Percentiles rank a stretch among this genome's conserved stretches.
Conservation (phyloP, 75 land plant species). For the Picea glauca region DNA sequence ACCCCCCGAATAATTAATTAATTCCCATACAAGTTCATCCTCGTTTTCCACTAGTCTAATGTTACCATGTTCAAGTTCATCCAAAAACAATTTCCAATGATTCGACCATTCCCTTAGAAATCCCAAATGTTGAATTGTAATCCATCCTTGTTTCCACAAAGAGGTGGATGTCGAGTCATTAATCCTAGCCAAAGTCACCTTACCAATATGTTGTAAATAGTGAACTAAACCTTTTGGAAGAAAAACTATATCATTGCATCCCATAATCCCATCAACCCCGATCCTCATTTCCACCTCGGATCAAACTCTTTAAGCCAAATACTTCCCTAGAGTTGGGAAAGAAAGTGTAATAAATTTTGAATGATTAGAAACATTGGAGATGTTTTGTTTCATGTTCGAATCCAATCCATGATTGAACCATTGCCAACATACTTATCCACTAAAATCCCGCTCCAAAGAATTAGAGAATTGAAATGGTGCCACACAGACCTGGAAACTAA, state of each 20-base stretch:
- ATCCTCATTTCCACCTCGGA: neutral
- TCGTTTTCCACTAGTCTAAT: neutral
- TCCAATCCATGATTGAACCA: neutral
- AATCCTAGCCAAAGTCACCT: neutral
- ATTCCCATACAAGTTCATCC: neutral
- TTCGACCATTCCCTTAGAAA: too few relatives aligned
- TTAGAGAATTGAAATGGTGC: neutral
- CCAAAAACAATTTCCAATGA: neutral
- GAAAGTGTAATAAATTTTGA: neutral
- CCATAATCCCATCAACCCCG: neutral
- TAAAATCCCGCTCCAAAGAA: neutral
- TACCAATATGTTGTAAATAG: neutral
- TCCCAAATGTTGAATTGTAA: neutral
- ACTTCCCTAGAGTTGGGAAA: neutral
- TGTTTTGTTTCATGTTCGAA: too few relatives aligned
- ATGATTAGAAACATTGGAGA: neutral
- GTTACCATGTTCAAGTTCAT: neutral
- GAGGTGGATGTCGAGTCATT: neutral
- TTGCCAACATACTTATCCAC: neutral
- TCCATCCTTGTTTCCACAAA: neutral
- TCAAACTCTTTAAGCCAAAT: neutral
- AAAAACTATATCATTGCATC: neutral
- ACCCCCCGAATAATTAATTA: neutral
- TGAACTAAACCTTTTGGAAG: neutral
- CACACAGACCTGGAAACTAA: neutral